These are phyloP conservation scores for Beta corolliflora DNA, from an alignment of 179 eudicot species.

Conservation along the genomic window DNA sequence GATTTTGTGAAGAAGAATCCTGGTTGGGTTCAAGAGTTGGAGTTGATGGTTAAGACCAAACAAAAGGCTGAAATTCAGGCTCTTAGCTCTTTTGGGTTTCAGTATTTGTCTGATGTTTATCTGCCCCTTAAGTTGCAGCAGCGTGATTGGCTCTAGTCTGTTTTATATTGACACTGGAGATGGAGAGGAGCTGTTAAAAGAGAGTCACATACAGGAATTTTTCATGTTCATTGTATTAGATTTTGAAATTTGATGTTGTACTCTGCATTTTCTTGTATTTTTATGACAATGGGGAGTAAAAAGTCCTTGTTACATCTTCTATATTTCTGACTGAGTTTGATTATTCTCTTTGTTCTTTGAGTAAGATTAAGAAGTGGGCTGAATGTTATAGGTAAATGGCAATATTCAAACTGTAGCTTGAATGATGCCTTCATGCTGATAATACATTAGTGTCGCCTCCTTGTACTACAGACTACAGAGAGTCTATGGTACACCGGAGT, in stretches of 20 bases:
- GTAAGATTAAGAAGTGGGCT: neutral
- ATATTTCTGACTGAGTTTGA: neutral
- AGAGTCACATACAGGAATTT: neutral
- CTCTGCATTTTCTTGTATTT: neutral
- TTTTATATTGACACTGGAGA: neutral
- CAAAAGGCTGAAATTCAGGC: slow-evolving; percentile 99
- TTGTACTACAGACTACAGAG: no score
- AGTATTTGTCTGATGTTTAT: slow-evolving; percentile 92
- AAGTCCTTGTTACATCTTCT: neutral
- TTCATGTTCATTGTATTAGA: neutral
- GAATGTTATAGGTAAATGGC: neutral
- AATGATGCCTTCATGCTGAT: no score
- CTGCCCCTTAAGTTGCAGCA: slow-evolving; percentile 93
- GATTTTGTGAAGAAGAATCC: slow-evolving; percentile 99
- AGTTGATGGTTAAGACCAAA: slow-evolving; percentile 91
- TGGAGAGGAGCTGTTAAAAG: neutral
- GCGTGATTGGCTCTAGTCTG: slow-evolving; percentile 81
- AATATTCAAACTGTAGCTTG: no score
- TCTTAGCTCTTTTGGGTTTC: slow-evolving; percentile 94
- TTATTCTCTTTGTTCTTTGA: no score
- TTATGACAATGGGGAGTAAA: neutral
- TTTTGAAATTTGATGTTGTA: neutral
- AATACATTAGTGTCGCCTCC: no score
- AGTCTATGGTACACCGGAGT: no score
- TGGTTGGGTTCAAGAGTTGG: slow-evolving; percentile 92